Base-by-base conservation (phyloP, 371 early-diverging fungal species). In the Mucor racemosus region DNA sequence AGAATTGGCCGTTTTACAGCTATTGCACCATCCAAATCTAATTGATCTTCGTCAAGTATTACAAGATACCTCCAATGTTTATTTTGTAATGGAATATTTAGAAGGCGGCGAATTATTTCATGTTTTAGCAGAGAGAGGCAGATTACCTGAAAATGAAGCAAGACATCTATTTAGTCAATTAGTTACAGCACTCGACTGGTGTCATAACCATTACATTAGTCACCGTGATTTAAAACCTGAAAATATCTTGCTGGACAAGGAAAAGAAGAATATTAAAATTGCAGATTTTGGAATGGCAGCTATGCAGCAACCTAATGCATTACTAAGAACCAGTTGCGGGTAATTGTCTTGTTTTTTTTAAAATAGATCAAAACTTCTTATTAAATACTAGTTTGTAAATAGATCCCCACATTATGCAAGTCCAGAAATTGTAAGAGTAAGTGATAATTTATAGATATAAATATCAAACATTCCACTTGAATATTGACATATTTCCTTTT, bases 41-140 rank as follows among this genome's bases (percentile, higher is more conserved):
- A 86, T 96, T 64, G 87, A 91, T 56, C 81, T 96, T 7, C 89
- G 89, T 55, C 95, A 97, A 69, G 96, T 95, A 15, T 88, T 94
- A 58, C 95, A 95, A 53, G 80, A 82, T 46, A 58, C 75, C 7
- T 48, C 57, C 15, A 75, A 69, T 68, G 93, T 93, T 33, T 97
- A 93, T 78, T 81, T 99, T 64, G 91, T 99, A 14, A 91, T 97
- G 90, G 99, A 98, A 73, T 95, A 95, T 70, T 86, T 95, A 62
- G 92, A 92, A 72, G 99, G 99, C 41, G 96, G 96, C 19, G 98
- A 98, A 79, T 78, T 99, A 31, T 95, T 97, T 68, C 95, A 97
- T 65, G 88, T 94, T 66, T 81, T 99, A 40, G 88, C 95, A 40
- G 90, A 93, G 67, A 85, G 89, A 53, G 96, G 97, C 0, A 76